A percentile compares a stretch with the other conserved stretches of the same genome.
Evolutionary conservation across 805 yeast genomes (phyloP).

Genomic region (Naumovozyma castellii): DNA sequence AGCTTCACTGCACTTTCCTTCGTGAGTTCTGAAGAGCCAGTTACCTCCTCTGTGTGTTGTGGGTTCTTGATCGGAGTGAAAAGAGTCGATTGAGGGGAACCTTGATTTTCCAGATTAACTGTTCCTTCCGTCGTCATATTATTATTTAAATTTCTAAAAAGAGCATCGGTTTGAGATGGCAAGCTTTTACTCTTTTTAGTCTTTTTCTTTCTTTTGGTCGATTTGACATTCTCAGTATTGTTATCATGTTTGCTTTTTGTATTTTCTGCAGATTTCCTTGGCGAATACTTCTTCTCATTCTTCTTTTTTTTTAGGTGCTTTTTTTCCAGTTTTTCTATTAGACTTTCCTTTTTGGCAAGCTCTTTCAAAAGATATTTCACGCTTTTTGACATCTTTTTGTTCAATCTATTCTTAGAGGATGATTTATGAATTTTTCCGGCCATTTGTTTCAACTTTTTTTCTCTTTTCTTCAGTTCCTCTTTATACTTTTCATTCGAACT

Average conservation of each 20-base stretch:
- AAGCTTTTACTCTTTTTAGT: too few species aligned
- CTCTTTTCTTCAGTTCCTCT: not conserved
- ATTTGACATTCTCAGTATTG: not conserved
- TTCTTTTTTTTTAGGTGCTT: not conserved
- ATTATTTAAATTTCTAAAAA: too few species aligned
- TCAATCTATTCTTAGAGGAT: not conserved
- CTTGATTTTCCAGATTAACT: not conserved
- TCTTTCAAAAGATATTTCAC: not conserved
- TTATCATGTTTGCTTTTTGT: not conserved
- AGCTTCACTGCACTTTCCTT: not conserved
- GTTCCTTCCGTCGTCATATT: too few species aligned
- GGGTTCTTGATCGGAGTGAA: not conserved
- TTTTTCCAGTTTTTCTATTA: not conserved
- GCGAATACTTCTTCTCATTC: not conserved
- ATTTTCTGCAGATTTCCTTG: not conserved
- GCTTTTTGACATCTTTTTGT: not conserved
- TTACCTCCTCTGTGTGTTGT: too few species aligned
- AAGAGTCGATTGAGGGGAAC: not conserved
- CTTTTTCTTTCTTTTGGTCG: too few species aligned
- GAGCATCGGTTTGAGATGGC: too few species aligned
- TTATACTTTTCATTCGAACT: not conserved
- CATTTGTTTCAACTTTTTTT: not conserved
- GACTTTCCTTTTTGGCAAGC: not conserved
- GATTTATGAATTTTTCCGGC: not conserved
- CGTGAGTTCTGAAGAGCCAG: not conserved